Percentiles rank a stretch among this genome's conserved stretches.
These are phyloP conservation scores for Fusarium algeriense DNA, from an alignment of 2,329 filamentous ascomycete species.

Conservation along the genomic window DNA sequence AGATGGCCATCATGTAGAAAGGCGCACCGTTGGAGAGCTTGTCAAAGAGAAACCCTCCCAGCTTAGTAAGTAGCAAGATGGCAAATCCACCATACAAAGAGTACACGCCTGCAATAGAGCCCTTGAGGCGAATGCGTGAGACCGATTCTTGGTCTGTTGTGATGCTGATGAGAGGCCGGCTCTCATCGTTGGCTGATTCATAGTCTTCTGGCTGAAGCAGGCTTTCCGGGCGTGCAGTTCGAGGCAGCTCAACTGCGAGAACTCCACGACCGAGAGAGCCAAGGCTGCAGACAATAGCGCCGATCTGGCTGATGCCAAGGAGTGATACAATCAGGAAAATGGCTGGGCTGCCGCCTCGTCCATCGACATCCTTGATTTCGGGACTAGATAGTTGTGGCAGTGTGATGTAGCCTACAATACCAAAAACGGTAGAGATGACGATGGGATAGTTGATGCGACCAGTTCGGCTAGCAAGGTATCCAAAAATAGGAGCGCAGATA, in stretches of 20 bases:
- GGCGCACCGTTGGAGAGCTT: slow-evolving; percentile 78
- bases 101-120: slow-evolving; percentile 94
- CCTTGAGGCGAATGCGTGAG: slow-evolving; percentile 77
- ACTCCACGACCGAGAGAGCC: slow-evolving; percentile 87
- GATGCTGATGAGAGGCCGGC: slow-evolving; percentile 54
- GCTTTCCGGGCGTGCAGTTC: slow-evolving; percentile 39
- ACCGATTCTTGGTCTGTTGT: slow-evolving; percentile 50
- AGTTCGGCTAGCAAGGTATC: slow-evolving; percentile 81
- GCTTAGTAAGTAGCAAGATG: slow-evolving; percentile 90
- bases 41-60: slow-evolving; percentile 90
- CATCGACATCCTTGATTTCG: slow-evolving; percentile 73
- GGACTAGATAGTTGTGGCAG: slow-evolving; percentile 85
- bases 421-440: slow-evolving; percentile 76
- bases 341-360: slow-evolving; percentile 73
- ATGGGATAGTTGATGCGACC: slow-evolving; percentile 79
- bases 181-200: slow-evolving; percentile 56
- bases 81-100: slow-evolving; percentile 90
- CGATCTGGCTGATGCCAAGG: slow-evolving; percentile 93
- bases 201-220: slow-evolving; percentile 53
- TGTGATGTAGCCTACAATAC: slow-evolving; percentile 80
- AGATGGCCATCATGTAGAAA: slow-evolving; percentile 93
- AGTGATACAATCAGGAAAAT: slow-evolving; percentile 84
- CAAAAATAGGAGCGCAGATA: slow-evolving; percentile 86
- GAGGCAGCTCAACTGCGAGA: slow-evolving; percentile 63
- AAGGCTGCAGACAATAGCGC: slow-evolving; percentile 95